Evolutionary conservation across 2,329 filamentous ascomycete genomes (phyloP), one percentile per base, ranked within the genome.

Genomic region (Emergomyces pasteurianus): DNA sequence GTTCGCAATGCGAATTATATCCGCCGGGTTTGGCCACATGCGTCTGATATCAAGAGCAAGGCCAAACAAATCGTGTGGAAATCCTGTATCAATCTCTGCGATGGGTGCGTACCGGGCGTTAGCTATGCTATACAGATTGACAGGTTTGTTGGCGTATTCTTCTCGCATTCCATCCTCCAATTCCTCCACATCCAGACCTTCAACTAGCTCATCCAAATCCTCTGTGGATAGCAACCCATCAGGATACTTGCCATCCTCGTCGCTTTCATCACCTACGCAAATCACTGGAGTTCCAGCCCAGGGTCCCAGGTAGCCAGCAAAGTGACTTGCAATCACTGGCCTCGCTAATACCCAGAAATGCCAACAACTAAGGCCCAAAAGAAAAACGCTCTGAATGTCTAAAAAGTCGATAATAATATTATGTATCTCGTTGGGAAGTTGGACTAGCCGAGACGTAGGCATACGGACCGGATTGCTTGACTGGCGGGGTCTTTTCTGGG

Each of bases 261-360:
- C 18, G n/a, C 62, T 56, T 18, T 62, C 49, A 16, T 67, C 61
- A 52, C 68, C 68, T 2, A 69, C 64, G 23, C 66, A 71, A 36
- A 72, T 64, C 12, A 73, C 66, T 18, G 64, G 66, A 59, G 67
- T 65, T 3, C 69, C 68, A 14, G 69, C 67, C 70, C 69, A 73
- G 34, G n/a, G 50, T 6, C 67, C 68, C 14, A 71, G 52, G 12
- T 62, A 63, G 18, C 62, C 57, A 12, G 61, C 49, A 58, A 66
- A 69, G 59, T 65, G 61, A 7, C 60, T 59, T 31, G 63, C 60
- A 36, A 67, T 65, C 21, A 64, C 58, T 18, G 58, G 36, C 5
- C 64, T 61, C 8, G 61, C 40, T 64, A 67, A 49, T 5, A 62
- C 62, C 65, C 65, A 68, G 31, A 68, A 64, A 47, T 64, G 63